Base-by-base conservation (phyloP, 345 rosid species). In the Viola odorata region DNA sequence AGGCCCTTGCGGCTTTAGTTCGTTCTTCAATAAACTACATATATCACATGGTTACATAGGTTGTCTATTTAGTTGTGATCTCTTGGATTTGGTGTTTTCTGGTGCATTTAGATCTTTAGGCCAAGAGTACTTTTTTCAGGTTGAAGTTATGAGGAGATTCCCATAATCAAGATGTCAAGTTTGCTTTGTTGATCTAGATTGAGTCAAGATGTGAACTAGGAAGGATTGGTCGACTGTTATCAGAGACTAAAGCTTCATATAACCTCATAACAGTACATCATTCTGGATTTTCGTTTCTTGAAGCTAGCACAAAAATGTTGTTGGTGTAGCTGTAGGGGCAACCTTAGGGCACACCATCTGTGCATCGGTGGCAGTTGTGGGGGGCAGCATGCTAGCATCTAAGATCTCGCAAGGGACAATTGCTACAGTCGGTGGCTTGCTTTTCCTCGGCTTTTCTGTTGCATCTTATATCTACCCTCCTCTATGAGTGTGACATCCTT, bases 381-480 rank as follows among this genome's bases (percentile, higher is more conserved):
- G 99, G 57, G 99, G 99, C 62, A 94, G 99, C 86, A 82, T 94
- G 92, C 73, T 94, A 16, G 99, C 99, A 45, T 84, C 99, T 54
- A 94, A 82, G 77, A 94, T 94, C 69, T 90, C 99, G 0, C 99
- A 94, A 66, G 83, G 95, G 66, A 88, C 99, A 0, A 97, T 94
- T 11, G 99, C 99, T 4, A 82, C 86, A 0, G 64, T 94, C 11
- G 99, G 99, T 63, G 99, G 99, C 73, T 55, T 94, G 62, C 97
- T 94, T 61, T 94, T 94, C 84, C 94, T 94, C 1, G 72, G 91
- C 14, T 94, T 94, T 65, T 94, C 99, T 10, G 47, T 94, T 52
- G 90, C 99, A 12, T 94, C 99, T 6, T 94, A 90, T 75, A 85
- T 90, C 76, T 94, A 90, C 65, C 99, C 99, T 75, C 99, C 99